A percentile compares a stretch with the other conserved stretches of the same genome.
Evolutionary conservation across 129 eudicot genomes (phyloP).

Genomic region (Pittosporum tobira): DNA sequence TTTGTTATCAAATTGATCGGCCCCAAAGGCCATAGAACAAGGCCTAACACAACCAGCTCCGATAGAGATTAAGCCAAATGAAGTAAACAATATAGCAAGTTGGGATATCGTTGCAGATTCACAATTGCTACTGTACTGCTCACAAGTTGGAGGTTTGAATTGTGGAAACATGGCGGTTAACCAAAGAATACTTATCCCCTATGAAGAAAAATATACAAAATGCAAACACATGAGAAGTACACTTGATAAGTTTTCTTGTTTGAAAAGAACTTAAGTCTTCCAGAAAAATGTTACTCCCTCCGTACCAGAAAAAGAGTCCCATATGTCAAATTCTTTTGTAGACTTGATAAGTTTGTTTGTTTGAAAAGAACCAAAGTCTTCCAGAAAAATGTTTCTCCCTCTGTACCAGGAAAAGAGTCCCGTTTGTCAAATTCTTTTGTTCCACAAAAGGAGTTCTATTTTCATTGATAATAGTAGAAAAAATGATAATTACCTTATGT

Average conservation of each 20-base stretch:
- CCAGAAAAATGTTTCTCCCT: too few relatives aligned
- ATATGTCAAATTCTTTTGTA: too few relatives aligned
- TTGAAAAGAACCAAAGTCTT: too few relatives aligned
- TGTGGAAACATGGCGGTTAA: conserved; percentile 52
- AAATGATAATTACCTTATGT: too few relatives aligned
- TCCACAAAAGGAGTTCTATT: too few relatives aligned
- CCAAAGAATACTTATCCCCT: conserved; percentile 66
- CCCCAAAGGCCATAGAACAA: conserved; percentile 57
- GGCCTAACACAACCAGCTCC: conserved; percentile 58
- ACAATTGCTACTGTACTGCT: conserved; percentile 13
- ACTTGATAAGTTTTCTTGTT: neutral
- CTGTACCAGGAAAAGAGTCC: too few relatives aligned
- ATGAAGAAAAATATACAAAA: neutral
- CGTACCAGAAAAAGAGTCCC: too few relatives aligned
- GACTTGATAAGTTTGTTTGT: too few relatives aligned
- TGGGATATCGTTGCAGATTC: conserved; percentile 30
- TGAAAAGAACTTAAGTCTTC: too few relatives aligned
- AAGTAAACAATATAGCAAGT: conserved; percentile 25
- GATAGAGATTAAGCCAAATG: conserved; percentile 41
- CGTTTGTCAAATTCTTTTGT: too few relatives aligned
- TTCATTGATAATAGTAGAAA: too few relatives aligned
- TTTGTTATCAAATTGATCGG: conserved; percentile 38
- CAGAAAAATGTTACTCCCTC: too few relatives aligned
- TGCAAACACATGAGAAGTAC: neutral
- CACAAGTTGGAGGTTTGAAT: conserved; percentile 47